Evolutionary conservation across 805 yeast species (phyloP), one percentile per base, ranked within the genome.

Genomic region (Lipomyces sp.): DNA sequence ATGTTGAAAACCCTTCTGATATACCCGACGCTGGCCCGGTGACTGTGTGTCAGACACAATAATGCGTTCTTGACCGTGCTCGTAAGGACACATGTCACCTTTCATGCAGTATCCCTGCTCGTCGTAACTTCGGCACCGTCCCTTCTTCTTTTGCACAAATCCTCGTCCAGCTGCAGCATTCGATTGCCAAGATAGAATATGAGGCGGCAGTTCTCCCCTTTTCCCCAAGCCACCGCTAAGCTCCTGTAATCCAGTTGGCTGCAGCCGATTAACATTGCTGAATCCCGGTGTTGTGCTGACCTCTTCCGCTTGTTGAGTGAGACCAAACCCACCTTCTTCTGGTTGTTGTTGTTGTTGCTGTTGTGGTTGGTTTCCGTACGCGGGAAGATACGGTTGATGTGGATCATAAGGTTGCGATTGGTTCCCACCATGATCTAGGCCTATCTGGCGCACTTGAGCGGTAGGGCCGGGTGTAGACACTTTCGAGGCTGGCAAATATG

Each of bases 21-120:
- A 3, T 29, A 45, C 32, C 15, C 50, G 32, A 4, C n/a, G 54
- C 34, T 51, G 30, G 34, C 10, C 54, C 15, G 2, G 33, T 3
- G 33, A n/a, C 8, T 51, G 54, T 24, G n/a, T 32, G 4, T 34
- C 54, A 5, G 54, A 32, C n/a, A 69, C 62, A 18, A 64, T 60
- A 34, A 69, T 60, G 15, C 66, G 56, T 33, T 69, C 71, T 15
- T 34, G 50, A n/a, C 71, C 71, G 30, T 69, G 71, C 45, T 67
- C 71, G 37, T 67, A 69, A n/a, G 71, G 71, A 59, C 71, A 69
- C 48, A 56, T n/a, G 56, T 69, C 70, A 10, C 71, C 71, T 35
- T 62, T 60, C 64, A 67, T 55, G 53, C 71, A 69, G 29, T 58
- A 67, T 13, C 71, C 71, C 30, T 60, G 59, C 55, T 67, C 67